Evolutionary conservation across 1,284 basidiomycete genomes (phyloP), one percentile per base, ranked within the genome.

Genomic region (Pterula multifida): DNA sequence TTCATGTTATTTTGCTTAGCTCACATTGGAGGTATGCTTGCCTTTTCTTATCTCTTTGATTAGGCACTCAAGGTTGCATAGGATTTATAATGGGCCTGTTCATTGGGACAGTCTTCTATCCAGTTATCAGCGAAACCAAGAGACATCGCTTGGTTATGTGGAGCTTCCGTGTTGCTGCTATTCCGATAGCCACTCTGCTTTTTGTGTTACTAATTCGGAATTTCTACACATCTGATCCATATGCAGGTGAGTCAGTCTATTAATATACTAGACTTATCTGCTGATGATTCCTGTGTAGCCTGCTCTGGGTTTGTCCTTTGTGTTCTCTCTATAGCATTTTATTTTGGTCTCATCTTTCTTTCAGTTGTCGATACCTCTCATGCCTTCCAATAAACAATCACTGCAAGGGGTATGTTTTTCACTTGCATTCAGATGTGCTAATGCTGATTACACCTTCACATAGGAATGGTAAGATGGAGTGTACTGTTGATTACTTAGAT

Each of bases 191-290:
- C 2, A 65, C 95, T 21, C 68, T 94, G 24, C 75, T 95, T 26
- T 95, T 87, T 56, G 85, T 93, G 22, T 73, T 92, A 2, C 73
- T 97, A 32, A 77, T 78, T 26, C 75, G 81, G 55, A 97, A 98
- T 65, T 97, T 98, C 65, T 96, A 94, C 62, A 90, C 79, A 2
- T 79, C 79, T 36, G 76, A 91, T 60, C 89, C 89, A 15, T 85
- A 84, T 60, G 79, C 81, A 45, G 83, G 86, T 85, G 61, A 19
- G 75, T 66, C 17, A 11, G 26, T 21, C 23, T 36, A 17, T 17
- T 52, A 44, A 44, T 26, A 49, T 12, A 6, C 6, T 46, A 26
- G 17, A 45, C 36, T 36, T 42, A n/a, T 0, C 19, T 23, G 22
- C 13, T 26, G n/a, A 3, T 22, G 46, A 13, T 47, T 17, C 47